These are phyloP conservation scores for Prunus padus DNA, from an alignment of 306 rosid genomes.

Conservation along the genomic window DNA sequence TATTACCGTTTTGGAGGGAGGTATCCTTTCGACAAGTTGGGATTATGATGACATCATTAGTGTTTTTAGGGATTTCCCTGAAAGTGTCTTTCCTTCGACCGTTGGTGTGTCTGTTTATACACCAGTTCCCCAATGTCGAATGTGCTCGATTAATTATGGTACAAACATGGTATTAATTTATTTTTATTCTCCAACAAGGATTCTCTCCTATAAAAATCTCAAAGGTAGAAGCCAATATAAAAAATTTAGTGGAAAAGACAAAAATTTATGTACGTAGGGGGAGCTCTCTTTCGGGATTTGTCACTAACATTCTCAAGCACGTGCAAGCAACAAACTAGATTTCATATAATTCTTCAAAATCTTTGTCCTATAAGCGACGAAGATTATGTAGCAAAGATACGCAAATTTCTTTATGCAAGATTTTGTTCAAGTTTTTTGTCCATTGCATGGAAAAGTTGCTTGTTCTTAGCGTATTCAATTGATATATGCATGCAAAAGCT, in stretches of 20 bases:
- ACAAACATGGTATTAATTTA: no score
- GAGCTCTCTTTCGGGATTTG: slow-evolving; percentile 12
- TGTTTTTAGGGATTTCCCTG: no score
- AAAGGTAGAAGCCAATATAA: background rate
- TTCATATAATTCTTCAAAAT: background rate
- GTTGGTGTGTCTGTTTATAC: no score
- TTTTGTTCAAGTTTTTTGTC: background rate
- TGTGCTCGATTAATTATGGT: no score
- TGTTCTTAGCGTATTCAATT: background rate
- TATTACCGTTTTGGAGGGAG: no score
- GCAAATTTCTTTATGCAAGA: background rate
- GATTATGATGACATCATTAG: no score
- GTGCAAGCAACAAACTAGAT: slow-evolving; percentile 23
- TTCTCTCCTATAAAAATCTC: background rate
- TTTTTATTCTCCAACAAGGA: background rate
- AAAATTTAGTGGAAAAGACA: background rate
- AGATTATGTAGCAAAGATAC: background rate
- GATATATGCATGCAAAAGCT: background rate
- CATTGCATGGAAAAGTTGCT: background rate
- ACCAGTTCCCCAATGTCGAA: no score
- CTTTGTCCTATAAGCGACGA: background rate
- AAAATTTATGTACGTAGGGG: background rate
- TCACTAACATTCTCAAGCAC: slow-evolving; percentile 10
- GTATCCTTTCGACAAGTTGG: no score
- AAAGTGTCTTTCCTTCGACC: no score